A percentile compares a stretch with the other conserved stretches of the same genome.
phyloP scores from a whole-genome alignment of 306 rosid species.

The Acacia melanoxylon region DNA sequence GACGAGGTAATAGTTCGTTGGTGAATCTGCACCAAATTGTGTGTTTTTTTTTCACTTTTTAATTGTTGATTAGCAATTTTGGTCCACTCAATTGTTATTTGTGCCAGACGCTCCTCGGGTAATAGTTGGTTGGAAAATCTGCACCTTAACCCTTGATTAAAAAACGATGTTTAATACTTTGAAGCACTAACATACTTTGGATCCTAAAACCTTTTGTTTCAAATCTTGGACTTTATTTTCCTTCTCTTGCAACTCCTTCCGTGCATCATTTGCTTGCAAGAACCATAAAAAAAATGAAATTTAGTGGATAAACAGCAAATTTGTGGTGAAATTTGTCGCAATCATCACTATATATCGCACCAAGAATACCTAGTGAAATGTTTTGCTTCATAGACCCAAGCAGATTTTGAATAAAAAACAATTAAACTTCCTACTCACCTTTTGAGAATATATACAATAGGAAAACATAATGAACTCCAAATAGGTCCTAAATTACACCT shows the following conservation, averaged over 20 bases:
- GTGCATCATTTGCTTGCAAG: slow-evolving; percentile 82
- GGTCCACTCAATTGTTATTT: too few species aligned
- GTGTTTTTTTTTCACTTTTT: too few species aligned
- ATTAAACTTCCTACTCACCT: not conserved
- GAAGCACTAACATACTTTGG: slow-evolving; percentile 24
- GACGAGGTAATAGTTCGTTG: too few species aligned
- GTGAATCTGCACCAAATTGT: too few species aligned
- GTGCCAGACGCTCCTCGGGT: too few species aligned
- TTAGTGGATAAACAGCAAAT: slow-evolving; percentile 23
- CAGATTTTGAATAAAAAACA: not conserved
- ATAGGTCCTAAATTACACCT: not conserved
- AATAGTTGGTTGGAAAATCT: too few species aligned
- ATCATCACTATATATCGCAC: not conserved
- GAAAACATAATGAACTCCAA: not conserved
- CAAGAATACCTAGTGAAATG: slow-evolving; percentile 9
- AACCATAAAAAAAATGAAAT: slow-evolving; percentile 33
- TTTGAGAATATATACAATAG: not conserved
- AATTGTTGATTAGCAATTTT: too few species aligned
- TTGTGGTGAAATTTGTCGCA: not conserved
- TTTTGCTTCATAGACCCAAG: not conserved
- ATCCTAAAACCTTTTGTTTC: slow-evolving; percentile 71
- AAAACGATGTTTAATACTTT: too few species aligned
- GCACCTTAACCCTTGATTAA: too few species aligned
- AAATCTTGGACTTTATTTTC: slow-evolving; percentile 80
- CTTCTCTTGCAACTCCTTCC: slow-evolving; percentile 84